These are phyloP conservation scores for Perilla frutescens DNA, from an alignment of 257 asterid genomes.

Conservation along the genomic window DNA sequence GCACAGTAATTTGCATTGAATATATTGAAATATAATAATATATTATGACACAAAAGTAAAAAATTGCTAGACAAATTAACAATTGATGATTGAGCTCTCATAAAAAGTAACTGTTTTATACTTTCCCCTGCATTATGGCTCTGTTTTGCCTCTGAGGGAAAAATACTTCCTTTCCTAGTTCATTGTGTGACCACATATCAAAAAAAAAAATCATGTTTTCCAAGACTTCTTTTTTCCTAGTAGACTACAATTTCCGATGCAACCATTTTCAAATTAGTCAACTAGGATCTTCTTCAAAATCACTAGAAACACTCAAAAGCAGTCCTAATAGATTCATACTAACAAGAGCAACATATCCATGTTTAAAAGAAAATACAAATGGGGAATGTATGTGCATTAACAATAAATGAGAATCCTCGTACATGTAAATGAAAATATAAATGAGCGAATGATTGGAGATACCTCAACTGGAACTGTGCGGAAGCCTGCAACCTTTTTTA, in stretches of 20 bases:
- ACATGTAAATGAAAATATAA: not conserved
- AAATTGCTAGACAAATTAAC: not conserved
- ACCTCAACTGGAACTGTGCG: constrained; percentile 99
- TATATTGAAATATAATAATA: not conserved
- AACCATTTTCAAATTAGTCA: constrained; percentile 10
- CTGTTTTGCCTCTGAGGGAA: not conserved
- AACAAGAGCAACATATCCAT: not conserved
- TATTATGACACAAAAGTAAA: not conserved
- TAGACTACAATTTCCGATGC: not conserved
- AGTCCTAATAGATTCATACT: not conserved
- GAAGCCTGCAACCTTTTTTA: constrained; percentile 77
- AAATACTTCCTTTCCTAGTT: not conserved
- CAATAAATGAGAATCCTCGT: not conserved
- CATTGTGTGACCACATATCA: not conserved
- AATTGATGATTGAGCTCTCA: not conserved
- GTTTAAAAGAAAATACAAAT: constrained; percentile 1
- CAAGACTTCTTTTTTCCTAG: not conserved
- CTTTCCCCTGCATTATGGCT: not conserved
- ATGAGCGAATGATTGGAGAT: constrained; percentile 25
- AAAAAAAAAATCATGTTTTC: not conserved
- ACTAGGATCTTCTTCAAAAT: not conserved
- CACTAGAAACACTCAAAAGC: not conserved
- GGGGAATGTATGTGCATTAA: not conserved
- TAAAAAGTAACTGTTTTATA: not conserved
- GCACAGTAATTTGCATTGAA: constrained; percentile 16